Evolutionary conservation across 2,329 filamentous ascomycete genomes (phyloP).

Genomic region (Pseudogymnoascus sp.): DNA sequence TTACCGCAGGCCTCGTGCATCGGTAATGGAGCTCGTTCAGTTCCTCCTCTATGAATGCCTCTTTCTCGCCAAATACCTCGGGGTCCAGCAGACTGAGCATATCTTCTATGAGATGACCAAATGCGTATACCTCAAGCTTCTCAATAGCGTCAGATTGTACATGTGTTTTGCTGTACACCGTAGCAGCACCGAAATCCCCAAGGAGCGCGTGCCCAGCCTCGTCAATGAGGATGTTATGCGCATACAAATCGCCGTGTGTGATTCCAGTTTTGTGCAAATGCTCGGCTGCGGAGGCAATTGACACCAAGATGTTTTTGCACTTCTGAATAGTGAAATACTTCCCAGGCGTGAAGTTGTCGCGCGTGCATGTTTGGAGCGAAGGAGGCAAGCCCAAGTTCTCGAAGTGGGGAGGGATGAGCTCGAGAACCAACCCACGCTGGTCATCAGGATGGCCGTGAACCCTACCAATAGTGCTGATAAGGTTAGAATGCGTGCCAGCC

Average conservation of each 20-base stretch:
- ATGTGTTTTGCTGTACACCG: slow-evolving; percentile 31
- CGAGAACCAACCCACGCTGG: slow-evolving; percentile 37
- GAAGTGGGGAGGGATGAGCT: slow-evolving; percentile 38
- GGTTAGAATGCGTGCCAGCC: slow-evolving; percentile 38
- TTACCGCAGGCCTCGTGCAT: slow-evolving; percentile 23
- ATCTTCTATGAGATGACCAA: slow-evolving; percentile 40
- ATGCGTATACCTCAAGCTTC: slow-evolving; percentile 39
- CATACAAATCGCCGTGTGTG: slow-evolving; percentile 40
- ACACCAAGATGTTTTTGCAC: slow-evolving; percentile 31
- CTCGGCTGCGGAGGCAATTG: slow-evolving; percentile 34
- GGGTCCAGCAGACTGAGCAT: slow-evolving; percentile 26
- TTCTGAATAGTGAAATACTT: slow-evolving; percentile 25
- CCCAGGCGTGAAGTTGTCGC: slow-evolving; percentile 33
- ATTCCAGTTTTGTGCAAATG: slow-evolving; percentile 38
- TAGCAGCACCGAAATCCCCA: slow-evolving; percentile 41
- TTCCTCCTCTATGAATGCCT: slow-evolving; percentile 21
- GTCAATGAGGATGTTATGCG: slow-evolving; percentile 39
- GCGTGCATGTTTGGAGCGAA: slow-evolving; percentile 37
- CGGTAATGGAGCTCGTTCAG: slow-evolving; percentile 24
- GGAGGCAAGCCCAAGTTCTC: slow-evolving; percentile 36
- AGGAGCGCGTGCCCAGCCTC: slow-evolving; percentile 36
- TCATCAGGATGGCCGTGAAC: slow-evolving; percentile 34
- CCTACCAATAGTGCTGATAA: slow-evolving; percentile 38
- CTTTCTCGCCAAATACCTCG: slow-evolving; percentile 21
- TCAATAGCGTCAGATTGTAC: slow-evolving; percentile 28